Conservation (phyloP, 495 filamentous ascomycete genomes). For the Penicillium pulvis region DNA sequence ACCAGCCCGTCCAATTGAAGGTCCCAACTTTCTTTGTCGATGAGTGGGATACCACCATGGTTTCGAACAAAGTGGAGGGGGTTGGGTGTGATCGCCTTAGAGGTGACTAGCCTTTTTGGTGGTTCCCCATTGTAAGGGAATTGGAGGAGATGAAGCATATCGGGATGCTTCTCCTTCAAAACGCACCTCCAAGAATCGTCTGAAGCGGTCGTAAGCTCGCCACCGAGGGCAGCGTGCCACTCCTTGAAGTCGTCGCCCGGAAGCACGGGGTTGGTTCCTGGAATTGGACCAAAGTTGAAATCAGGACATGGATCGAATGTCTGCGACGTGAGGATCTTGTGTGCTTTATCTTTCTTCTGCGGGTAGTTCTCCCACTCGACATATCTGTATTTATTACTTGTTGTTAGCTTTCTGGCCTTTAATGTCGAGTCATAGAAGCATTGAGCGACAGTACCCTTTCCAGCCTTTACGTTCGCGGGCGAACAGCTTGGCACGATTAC, state of each 20-base stretch:
- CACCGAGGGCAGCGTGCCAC: constrained; percentile 63
- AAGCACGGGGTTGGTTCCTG: constrained; percentile 63
- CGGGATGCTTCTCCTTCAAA: constrained; percentile 58
- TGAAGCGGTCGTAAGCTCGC: constrained; percentile 47
- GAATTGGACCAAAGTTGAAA: constrained; percentile 60
- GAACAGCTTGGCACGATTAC: constrained; percentile 38
- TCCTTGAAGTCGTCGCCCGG: constrained; percentile 64
- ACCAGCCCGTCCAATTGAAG: constrained; percentile 60
- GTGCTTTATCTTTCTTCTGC: constrained; percentile 60
- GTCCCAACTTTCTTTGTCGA: constrained; percentile 54
- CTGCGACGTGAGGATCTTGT: constrained; percentile 57
- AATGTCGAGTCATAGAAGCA: background rate
- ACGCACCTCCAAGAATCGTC: constrained; percentile 62
- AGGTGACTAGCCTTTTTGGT: constrained; percentile 49
- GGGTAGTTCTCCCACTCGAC: constrained; percentile 73
- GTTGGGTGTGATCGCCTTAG: constrained; percentile 60
- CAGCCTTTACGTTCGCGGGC: constrained; percentile 36
- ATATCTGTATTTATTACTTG: constrained; percentile 34
- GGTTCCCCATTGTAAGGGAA: constrained; percentile 75
- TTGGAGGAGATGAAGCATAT: constrained; percentile 69
- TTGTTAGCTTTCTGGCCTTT: background rate
- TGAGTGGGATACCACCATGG: constrained; percentile 65
- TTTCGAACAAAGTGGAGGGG: constrained; percentile 66
- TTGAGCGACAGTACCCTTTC: constrained; percentile 29
- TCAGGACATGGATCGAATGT: constrained; percentile 60